Conservation (phyloP, 495 filamentous ascomycete genomes). For the Penicillium subrubescens region DNA sequence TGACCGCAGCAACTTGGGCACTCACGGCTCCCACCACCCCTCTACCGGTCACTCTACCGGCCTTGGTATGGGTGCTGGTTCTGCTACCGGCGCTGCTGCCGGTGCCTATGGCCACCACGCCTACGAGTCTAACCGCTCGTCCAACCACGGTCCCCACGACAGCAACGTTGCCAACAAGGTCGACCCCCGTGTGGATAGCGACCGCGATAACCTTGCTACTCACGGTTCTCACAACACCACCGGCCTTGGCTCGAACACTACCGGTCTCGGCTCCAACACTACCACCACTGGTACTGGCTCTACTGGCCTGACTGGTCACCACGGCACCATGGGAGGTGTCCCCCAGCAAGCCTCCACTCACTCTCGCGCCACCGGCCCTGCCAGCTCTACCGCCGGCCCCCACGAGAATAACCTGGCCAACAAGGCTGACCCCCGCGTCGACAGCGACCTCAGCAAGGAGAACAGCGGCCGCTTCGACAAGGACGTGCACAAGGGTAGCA, state of each 20-base stretch:
- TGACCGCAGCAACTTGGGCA: neutral
- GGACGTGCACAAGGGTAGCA: constrained; percentile 22
- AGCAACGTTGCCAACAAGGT: constrained; percentile 25
- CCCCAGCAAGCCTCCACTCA: constrained; percentile 38
- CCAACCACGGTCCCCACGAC: constrained; percentile 24
- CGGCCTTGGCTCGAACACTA: neutral
- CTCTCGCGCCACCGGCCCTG: constrained; percentile 20
- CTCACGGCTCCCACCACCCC: neutral
- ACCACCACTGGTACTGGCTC: constrained; percentile 3
- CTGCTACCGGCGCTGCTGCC: constrained; percentile 23
- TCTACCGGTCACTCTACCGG: constrained; percentile 7
- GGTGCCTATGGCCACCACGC: constrained; percentile 12
- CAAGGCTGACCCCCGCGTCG: constrained; percentile 53
- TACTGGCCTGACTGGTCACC: constrained; percentile 39
- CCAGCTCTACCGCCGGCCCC: constrained; percentile 39
- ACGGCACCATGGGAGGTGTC: constrained; percentile 50
- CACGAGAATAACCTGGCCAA: constrained; percentile 49
- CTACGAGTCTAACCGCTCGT: constrained; percentile 10
- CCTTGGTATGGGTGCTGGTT: constrained; percentile 8
- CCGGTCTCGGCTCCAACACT: neutral
- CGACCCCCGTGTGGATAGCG: constrained; percentile 26
- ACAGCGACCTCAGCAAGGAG: constrained; percentile 46
- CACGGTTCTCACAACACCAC: constrained; percentile 1
- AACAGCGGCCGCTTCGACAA: constrained; percentile 18
- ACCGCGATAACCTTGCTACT: constrained; percentile 8